These are phyloP conservation scores for Sporothrix luriei DNA, from an alignment of 2,329 filamentous ascomycete species.

Conservation along the genomic window DNA sequence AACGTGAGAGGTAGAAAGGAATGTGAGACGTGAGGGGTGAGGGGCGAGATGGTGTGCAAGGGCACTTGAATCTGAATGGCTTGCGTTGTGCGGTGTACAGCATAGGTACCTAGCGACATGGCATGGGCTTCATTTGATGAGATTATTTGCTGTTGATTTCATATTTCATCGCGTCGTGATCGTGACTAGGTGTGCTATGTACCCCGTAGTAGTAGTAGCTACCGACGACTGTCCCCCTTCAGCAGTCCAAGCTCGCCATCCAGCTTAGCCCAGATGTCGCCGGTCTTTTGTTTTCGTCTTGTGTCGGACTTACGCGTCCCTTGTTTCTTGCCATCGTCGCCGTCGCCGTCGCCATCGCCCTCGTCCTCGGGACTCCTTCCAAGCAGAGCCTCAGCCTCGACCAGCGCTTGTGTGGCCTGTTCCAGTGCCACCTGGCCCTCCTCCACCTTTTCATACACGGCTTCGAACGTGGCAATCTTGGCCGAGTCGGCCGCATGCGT, in stretches of 20 bases:
- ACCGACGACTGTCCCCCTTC: slow-evolving; percentile 40
- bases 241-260: slow-evolving; percentile 60
- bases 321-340: background rate
- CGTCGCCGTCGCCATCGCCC: slow-evolving; percentile 19
- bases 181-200: slow-evolving; percentile 11
- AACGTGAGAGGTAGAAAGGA: too few relatives aligned
- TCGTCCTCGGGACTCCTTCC: slow-evolving; percentile 34
- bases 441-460: slow-evolving; percentile 62
- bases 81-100: slow-evolving; percentile 22
- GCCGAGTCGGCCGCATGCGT: slow-evolving; percentile 62
- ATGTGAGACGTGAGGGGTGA: background rate
- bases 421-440: slow-evolving; percentile 60
- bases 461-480: slow-evolving; percentile 61
- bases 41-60: background rate
- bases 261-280: slow-evolving; percentile 55
- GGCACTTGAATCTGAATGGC: background rate
- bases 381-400: slow-evolving; percentile 55
- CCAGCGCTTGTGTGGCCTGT: slow-evolving; percentile 53
- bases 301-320: background rate
- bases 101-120: slow-evolving; percentile 7
- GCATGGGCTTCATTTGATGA: background rate
- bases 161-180: slow-evolving; percentile 19
- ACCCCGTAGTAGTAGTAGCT: too few relatives aligned
- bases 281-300: slow-evolving; percentile 36
- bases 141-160: background rate